Percentiles rank a stretch among this genome's conserved stretches.
Evolutionary conservation across 2,329 filamentous ascomycete genomes (phyloP).

Genomic region (Bisporella sp.): DNA sequence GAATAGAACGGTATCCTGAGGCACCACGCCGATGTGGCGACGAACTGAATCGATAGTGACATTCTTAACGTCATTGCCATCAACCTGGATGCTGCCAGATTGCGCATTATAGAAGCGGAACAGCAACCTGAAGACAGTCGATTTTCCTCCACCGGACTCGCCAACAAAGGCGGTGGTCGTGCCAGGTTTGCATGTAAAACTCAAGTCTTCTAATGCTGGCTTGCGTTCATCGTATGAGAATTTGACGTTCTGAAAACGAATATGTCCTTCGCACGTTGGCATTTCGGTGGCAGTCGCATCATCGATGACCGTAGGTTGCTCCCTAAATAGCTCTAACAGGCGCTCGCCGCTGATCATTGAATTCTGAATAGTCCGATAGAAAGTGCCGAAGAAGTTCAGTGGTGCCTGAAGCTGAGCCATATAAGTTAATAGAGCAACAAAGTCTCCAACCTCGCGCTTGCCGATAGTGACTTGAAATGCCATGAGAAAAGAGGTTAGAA

Average conservation of each 20-base stretch:
- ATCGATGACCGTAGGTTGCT: slow-evolving; percentile 86
- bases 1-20: slow-evolving; percentile 92
- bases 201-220: slow-evolving; percentile 75
- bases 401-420: slow-evolving; percentile 74
- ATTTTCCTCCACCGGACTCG: slow-evolving; percentile 95
- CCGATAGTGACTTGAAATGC: slow-evolving; percentile 70
- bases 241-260: slow-evolving; percentile 80
- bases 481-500: slow-evolving; percentile 65
- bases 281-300: slow-evolving; percentile 57
- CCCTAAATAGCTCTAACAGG: slow-evolving; percentile 92
- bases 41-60: slow-evolving; percentile 92
- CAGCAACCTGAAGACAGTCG: slow-evolving; percentile 88
- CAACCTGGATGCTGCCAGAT: slow-evolving; percentile 74
- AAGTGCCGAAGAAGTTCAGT: slow-evolving; percentile 85
- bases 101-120: slow-evolving; percentile 93
- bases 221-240: slow-evolving; percentile 88
- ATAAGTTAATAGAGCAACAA: slow-evolving; percentile 68
- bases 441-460: slow-evolving; percentile 59
- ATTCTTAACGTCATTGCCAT: slow-evolving; percentile 76
- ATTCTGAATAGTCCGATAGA: slow-evolving; percentile 92
- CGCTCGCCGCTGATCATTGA: slow-evolving; percentile 97
- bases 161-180: slow-evolving; percentile 95
- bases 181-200: slow-evolving; percentile 79
- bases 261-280: slow-evolving; percentile 66
- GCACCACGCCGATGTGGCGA: slow-evolving; percentile 87